These are phyloP conservation scores for Zygosaccharomyces kombuchaensis DNA, from an alignment of 805 yeast genomes.

Conservation along the genomic window DNA sequence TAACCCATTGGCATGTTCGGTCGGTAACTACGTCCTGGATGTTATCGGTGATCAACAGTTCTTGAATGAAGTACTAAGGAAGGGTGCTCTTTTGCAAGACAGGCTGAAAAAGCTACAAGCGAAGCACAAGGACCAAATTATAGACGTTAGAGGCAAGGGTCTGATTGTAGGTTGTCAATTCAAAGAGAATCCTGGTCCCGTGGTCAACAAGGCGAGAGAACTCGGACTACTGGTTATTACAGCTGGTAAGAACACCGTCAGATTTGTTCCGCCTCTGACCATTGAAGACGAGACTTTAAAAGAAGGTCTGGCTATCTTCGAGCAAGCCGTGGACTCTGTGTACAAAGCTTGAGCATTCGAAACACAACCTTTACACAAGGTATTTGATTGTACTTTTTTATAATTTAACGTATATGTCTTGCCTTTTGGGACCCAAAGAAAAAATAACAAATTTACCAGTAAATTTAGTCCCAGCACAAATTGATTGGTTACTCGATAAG, in stretches of 20 bases:
- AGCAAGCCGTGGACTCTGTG: conserved; percentile 40
- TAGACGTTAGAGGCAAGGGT: conserved; percentile 82
- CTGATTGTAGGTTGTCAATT: conserved; percentile 82
- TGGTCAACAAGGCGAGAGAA: conserved; percentile 70
- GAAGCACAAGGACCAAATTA: conserved; percentile 56
- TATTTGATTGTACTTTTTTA: not conserved
- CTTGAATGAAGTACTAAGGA: conserved; percentile 53
- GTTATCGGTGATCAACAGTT: conserved; percentile 60
- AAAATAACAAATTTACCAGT: conserved; percentile 1
- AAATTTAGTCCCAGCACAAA: not conserved
- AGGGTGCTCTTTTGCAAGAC: conserved; percentile 52
- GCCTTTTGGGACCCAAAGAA: not conserved
- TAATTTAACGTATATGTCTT: not conserved
- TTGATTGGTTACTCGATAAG: not conserved
- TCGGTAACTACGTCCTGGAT: conserved; percentile 72
- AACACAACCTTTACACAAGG: not conserved
- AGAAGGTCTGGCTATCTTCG: conserved; percentile 70
- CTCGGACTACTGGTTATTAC: conserved; percentile 80
- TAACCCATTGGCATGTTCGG: conserved; percentile 83
- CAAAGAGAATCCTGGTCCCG: conserved; percentile 51
- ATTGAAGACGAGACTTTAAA: conserved; percentile 65
- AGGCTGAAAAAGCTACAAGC: conserved; percentile 48
- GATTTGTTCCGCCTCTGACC: conserved; percentile 90
- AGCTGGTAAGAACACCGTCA: conserved; percentile 86
- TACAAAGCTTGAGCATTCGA: conserved; percentile 12